Conservation (phyloP, 805 yeast genomes). For the Torulaspora microellipsoides region DNA sequence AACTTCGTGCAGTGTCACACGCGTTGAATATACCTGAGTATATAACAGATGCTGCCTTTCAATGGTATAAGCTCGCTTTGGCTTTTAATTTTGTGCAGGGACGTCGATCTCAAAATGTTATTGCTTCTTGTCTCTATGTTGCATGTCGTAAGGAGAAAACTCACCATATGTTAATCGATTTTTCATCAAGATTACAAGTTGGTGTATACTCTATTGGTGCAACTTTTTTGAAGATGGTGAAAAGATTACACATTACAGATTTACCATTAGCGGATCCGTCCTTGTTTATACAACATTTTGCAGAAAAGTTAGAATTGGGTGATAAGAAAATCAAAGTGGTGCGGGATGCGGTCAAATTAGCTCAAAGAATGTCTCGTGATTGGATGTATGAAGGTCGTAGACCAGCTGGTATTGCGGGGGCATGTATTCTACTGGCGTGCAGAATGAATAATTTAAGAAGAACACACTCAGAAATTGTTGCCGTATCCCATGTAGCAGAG, state of each 20-base stretch:
- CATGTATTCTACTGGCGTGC: slow-evolving; percentile 87
- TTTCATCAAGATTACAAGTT: slow-evolving; percentile 82
- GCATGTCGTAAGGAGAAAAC: slow-evolving; percentile 91
- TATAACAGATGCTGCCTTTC: slow-evolving; percentile 79
- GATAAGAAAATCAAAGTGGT: slow-evolving; percentile 67
- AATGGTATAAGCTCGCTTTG: slow-evolving; percentile 85
- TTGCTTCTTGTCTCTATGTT: slow-evolving; percentile 89
- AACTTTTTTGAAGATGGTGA: slow-evolving; percentile 89
- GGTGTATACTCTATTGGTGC: slow-evolving; percentile 95
- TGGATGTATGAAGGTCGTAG: slow-evolving; percentile 97
- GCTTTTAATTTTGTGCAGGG: slow-evolving; percentile 93
- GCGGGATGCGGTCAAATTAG: slow-evolving; percentile 80
- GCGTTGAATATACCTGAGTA: slow-evolving; percentile 78
- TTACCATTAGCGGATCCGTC: slow-evolving; percentile 94
- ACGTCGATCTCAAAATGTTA: slow-evolving; percentile 90
- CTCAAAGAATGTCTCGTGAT: slow-evolving; percentile 86
- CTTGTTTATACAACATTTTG: slow-evolving; percentile 88
- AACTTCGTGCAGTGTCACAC: slow-evolving; percentile 73
- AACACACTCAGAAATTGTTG: slow-evolving; percentile 88
- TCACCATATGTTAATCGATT: slow-evolving; percentile 93
- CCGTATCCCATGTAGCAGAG: slow-evolving; percentile 92
- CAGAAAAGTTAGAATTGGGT: slow-evolving; percentile 81
- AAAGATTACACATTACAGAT: slow-evolving; percentile 66
- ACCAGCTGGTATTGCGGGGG: slow-evolving; percentile 99
- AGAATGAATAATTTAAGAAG: slow-evolving; percentile 94